Evolutionary conservation across 805 yeast species (phyloP).

Genomic region (Candida argentea): DNA sequence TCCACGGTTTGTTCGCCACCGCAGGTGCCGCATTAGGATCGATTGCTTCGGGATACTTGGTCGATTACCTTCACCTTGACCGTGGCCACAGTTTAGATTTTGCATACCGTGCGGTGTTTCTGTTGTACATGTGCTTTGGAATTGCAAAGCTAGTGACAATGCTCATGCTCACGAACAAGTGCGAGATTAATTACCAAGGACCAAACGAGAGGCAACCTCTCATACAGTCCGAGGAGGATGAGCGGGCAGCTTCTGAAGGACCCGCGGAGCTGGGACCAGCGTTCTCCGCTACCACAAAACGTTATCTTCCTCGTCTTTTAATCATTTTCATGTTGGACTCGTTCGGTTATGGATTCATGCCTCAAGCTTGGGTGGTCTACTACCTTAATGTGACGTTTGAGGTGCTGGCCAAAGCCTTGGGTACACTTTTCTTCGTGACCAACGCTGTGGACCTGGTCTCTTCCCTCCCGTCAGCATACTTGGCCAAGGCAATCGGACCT

Average conservation of each 20-base stretch:
- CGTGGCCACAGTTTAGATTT: slow-evolving; percentile 22
- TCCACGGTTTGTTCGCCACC: slow-evolving; percentile 60
- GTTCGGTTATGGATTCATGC: slow-evolving; percentile 81
- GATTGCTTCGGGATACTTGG: slow-evolving; percentile 47
- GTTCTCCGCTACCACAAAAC: slow-evolving; percentile 33
- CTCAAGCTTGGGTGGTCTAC: slow-evolving; percentile 80
- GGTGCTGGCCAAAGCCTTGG: slow-evolving; percentile 48
- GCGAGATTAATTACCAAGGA: slow-evolving; percentile 30
- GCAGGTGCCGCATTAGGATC: slow-evolving; percentile 71
- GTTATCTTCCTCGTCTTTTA: slow-evolving; percentile 38
- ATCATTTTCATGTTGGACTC: slow-evolving; percentile 75
- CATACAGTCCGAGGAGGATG: slow-evolving; percentile 5
- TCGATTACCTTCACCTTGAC: slow-evolving; percentile 32
- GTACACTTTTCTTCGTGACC: slow-evolving; percentile 56
- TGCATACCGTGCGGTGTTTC: slow-evolving; percentile 51
- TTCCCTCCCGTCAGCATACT: slow-evolving; percentile 64
- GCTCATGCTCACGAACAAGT: slow-evolving; percentile 38
- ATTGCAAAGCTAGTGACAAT: slow-evolving; percentile 39
- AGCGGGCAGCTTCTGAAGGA: too few relatives aligned
- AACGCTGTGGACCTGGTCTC: slow-evolving; percentile 57
- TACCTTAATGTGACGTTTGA: slow-evolving; percentile 54
- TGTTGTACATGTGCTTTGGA: slow-evolving; percentile 46
- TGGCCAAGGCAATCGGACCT: slow-evolving; percentile 66
- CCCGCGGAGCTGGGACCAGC: slow-evolving; percentile 9
- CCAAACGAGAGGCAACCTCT: slow-evolving; percentile 5